Percentiles rank a stretch among this genome's conserved stretches.
These are phyloP conservation scores for Capsicum baccatum DNA, from an alignment of 257 asterid genomes.

Conservation along the genomic window DNA sequence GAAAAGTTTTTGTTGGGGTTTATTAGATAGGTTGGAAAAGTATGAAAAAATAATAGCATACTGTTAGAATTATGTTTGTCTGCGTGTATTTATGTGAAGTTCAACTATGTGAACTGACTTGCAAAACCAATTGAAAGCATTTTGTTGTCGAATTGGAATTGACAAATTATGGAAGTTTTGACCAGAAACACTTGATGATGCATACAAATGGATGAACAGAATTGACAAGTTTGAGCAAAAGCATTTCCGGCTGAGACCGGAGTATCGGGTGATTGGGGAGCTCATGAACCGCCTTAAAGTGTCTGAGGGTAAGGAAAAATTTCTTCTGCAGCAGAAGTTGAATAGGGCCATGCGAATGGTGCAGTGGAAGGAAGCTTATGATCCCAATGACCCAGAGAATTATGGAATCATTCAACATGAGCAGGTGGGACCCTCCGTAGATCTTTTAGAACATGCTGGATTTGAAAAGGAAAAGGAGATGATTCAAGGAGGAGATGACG, in stretches of 20 bases:
- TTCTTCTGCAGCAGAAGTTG: constrained; percentile 81
- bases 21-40: constrained; percentile 15
- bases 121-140: not conserved
- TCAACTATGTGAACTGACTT: constrained; percentile 1
- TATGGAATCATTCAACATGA: constrained; percentile 72
- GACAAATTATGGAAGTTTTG: constrained; percentile 40
- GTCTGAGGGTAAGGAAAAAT: constrained; percentile 88
- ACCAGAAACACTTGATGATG: constrained; percentile 74
- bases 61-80: constrained; percentile 24
- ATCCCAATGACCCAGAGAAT: constrained; percentile 84
- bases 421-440: constrained; percentile 53
- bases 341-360: constrained; percentile 85
- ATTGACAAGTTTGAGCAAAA: constrained; percentile 83
- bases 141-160: constrained; percentile 22
- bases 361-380: constrained; percentile 74
- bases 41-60: not conserved
- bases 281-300: constrained; percentile 84
- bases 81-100: constrained; percentile 8
- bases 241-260: constrained; percentile 71
- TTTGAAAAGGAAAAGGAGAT: constrained; percentile 55
- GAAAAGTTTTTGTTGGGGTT: not conserved
- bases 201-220: constrained; percentile 71
- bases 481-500: constrained; percentile 51
- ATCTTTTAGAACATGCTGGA: constrained; percentile 54
- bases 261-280: constrained; percentile 90